Evolutionary conservation across 805 yeast genomes (phyloP).

Genomic region (Huiozyma sinensis): DNA sequence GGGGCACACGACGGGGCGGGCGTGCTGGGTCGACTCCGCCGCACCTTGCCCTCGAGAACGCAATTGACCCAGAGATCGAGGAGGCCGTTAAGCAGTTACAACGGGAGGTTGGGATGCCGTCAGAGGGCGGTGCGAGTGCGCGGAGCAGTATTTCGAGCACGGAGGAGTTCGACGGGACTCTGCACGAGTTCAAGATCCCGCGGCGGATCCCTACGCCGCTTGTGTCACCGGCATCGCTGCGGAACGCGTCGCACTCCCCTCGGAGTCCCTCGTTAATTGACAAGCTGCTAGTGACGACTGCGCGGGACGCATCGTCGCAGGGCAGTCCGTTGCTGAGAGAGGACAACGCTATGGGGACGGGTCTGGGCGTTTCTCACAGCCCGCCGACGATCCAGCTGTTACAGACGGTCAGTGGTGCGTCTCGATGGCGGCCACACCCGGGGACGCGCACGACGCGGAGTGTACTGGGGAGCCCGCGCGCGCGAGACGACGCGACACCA

Average conservation of each 20-base stretch:
- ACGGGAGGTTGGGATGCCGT: slow-evolving; percentile 8
- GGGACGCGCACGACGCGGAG: neutral
- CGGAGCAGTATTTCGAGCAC: neutral
- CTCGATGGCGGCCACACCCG: slow-evolving; percentile 4
- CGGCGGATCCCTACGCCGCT: slow-evolving; percentile 3
- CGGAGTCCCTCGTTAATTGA: slow-evolving; percentile 14
- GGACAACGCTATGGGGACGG: neutral
- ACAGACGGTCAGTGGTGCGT: slow-evolving; percentile 5
- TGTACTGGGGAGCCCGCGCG: neutral
- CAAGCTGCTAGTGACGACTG: slow-evolving; percentile 9
- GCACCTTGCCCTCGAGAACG: slow-evolving; percentile 3
- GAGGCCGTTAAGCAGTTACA: slow-evolving; percentile 19
- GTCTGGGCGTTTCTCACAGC: neutral
- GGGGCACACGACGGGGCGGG: neutral
- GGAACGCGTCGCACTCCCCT: slow-evolving; percentile 3
- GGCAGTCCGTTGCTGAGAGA: neutral
- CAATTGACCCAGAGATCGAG: slow-evolving; percentile 17
- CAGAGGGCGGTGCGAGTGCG: neutral
- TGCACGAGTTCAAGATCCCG: slow-evolving; percentile 5
- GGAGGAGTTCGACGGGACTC: neutral
- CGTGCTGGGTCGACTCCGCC: neutral
- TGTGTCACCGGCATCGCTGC: neutral
- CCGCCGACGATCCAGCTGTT: slow-evolving; percentile 2
- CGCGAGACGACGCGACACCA: no score
- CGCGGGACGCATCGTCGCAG: neutral